Evolutionary conservation across 768 basidiomycete genomes (phyloP).

Genomic region (Tremella fuciformis): DNA sequence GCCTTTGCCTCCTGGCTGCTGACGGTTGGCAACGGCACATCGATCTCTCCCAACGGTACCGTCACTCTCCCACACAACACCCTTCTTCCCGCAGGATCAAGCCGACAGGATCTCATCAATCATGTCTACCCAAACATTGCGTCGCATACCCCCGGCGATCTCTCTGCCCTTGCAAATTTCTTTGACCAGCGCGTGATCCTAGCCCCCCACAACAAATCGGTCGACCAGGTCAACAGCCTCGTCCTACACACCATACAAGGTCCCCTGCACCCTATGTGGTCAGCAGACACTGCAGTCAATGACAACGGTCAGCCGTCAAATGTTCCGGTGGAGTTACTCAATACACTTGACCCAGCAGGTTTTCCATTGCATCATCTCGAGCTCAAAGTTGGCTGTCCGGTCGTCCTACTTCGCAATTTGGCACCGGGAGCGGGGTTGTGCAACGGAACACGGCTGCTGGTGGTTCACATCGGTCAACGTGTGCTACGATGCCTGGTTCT

Average conservation of each 20-base stretch:
- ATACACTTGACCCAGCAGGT: background rate
- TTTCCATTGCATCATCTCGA: constrained; percentile 54
- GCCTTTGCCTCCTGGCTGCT: constrained; percentile 3
- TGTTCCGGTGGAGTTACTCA: background rate
- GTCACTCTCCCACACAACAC: background rate
- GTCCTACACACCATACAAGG: background rate
- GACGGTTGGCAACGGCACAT: background rate
- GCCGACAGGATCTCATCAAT: background rate
- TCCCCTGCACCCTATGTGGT: background rate
- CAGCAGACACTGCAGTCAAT: background rate
- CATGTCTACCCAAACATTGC: background rate
- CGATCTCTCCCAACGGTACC: background rate
- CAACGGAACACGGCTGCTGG: constrained; percentile 52
- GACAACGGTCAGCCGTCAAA: background rate
- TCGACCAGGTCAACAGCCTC: background rate
- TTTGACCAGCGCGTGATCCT: background rate
- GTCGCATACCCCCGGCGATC: background rate
- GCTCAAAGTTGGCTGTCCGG: constrained; percentile 42
- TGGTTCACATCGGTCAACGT: constrained; percentile 50
- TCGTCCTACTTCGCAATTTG: constrained; percentile 58
- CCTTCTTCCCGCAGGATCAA: background rate
- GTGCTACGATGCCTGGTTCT: constrained; percentile 43
- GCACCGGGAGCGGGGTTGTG: constrained; percentile 52
- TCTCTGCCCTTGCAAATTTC: background rate
- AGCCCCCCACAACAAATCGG: background rate